phyloP scores from a whole-genome alignment of 2,329 filamentous ascomycete genomes.

The Fonsecaea multimorphosa region DNA sequence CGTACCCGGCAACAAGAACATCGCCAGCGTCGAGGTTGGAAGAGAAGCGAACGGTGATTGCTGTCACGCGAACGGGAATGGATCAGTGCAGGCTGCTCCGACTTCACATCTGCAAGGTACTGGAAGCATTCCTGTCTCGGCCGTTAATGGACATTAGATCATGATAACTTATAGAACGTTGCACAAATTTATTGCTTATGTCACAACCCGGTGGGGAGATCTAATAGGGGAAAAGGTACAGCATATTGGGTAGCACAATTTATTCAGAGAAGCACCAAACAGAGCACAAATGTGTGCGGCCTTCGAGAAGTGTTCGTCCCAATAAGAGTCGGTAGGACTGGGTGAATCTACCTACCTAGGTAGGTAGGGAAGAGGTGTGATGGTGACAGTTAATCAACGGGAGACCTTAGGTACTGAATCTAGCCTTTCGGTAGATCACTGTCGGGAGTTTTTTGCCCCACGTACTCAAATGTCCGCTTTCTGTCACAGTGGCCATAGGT shows the following conservation, averaged over 20 bases:
- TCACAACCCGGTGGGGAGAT: not conserved
- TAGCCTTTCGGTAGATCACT: not conserved
- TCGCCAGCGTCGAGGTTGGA: slow-evolving; percentile 38
- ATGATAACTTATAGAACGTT: slow-evolving; percentile 2
- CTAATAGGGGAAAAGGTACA: not conserved
- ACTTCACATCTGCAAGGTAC: slow-evolving; percentile 30
- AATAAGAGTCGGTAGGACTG: not conserved
- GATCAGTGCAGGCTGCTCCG: slow-evolving; percentile 25
- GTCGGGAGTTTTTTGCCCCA: not conserved
- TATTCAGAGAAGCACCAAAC: too few species aligned
- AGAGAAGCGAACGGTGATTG: slow-evolving; percentile 26
- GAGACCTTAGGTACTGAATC: not conserved
- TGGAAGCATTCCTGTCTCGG: slow-evolving; percentile 22
- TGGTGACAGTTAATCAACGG: not conserved
- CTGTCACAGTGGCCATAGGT: not conserved
- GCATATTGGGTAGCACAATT: not conserved
- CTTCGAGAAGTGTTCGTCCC: not conserved
- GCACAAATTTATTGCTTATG: not conserved
- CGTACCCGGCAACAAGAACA: slow-evolving; percentile 53
- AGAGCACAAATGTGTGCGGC: not conserved
- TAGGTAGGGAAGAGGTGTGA: too few species aligned
- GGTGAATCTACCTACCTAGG: not conserved
- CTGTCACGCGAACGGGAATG: slow-evolving; percentile 22
- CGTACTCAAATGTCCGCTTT: not conserved
- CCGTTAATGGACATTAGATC: slow-evolving; percentile 29